Base-by-base conservation (phyloP, 2,329 filamentous ascomycete species). In the Alternaria viburni region DNA sequence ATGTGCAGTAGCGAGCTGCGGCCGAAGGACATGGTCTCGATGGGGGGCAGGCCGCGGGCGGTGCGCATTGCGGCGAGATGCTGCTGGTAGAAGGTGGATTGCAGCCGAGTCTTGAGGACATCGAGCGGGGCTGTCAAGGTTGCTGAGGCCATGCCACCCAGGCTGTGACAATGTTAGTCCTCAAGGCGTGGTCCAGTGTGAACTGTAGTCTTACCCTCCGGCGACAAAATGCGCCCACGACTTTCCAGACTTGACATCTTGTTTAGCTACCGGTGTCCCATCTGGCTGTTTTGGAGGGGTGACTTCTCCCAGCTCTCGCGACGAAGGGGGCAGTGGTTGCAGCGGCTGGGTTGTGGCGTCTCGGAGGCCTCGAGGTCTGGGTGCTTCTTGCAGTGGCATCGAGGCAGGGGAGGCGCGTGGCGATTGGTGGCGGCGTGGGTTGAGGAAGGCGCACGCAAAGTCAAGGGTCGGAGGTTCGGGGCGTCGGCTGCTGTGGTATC, bases 121-220 rank as follows among this genome's bases (percentile, higher is more conserved):
- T 97, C 95, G 63, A 98, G 90, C 21, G 95, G 95, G 9, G 93
- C 93, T 2, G 95, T 97, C n/a, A 97, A 82, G n/a, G 92, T 90
- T 23, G 95, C 92, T 11, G 95, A 91, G 17, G 93, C 93, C 90
- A 97, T 96, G 71, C 94, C 94, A 71, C 94, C 94, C 56, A 93
- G 82, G 45, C 94, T 97, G 69, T 65, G 41, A 23, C n/a, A n/a
- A 6, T 41, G 63, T 77, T 46, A 77, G 70, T 54, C 41, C 47
- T 55, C 23, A 15, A 49, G 30, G 36, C 9, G 25, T 25, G n/a
- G 87, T 30, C 10, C 17, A n/a, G 25, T 32, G 36, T 50, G 46
- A 41, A 49, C 43, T 47, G 51, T 47, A 54, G 57, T 59, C 74
- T 74, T 87, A 96, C 93, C 90, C 94, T 86, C 94, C 94, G 58